Base-by-base conservation (phyloP, 1,139 yeast genomes). In the Candida dubliniensis region DNA sequence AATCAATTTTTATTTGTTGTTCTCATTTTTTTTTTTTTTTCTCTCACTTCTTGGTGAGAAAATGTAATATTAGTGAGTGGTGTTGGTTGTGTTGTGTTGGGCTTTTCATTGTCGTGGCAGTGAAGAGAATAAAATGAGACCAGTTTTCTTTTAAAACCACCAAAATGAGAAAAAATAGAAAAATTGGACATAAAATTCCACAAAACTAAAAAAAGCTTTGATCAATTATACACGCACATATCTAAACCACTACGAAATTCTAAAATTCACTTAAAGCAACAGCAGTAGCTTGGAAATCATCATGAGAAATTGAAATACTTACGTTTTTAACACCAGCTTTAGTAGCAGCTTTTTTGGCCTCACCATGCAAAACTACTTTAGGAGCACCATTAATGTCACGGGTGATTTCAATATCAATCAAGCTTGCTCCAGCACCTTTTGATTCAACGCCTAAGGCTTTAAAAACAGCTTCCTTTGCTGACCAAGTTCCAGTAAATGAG, bases 401-500 rank as follows among this genome's bases (percentile, higher is more conserved):
- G 23, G 74, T 59, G 59, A 93, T 87, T 71, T 91, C 98, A 67
- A 93, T 93, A 52, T 90, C 96, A 65, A 79, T 79, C 71, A 93
- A 77, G 40, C 96, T 76, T 44, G 99, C 98, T 51, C 98, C 99
- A 14, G 91, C 97, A 50, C 99, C 99, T 65, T 84, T 80, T 37
- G 96, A 84, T 60, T 81, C 79, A 51, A 89, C 95, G 50, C 95
- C 93, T 59, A 93, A 77, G 15, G 96, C 88, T 76, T 93, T 93
- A 82, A 93, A 93, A 35, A 90, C 97, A 33, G 99, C 99, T 72
- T 93, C 99, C 73, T 93, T 93, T 43, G 99, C 99, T 36, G 96
- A 88, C 99, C 99, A 93, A 41, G 96, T 87, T 44, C 99, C 99
- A 31, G 99, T 91, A 69, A 79, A 93, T 7, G 97, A 89, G 15